Conservation (phyloP, 2,329 filamentous ascomycete species). For the Rutstroemia sp. region DNA sequence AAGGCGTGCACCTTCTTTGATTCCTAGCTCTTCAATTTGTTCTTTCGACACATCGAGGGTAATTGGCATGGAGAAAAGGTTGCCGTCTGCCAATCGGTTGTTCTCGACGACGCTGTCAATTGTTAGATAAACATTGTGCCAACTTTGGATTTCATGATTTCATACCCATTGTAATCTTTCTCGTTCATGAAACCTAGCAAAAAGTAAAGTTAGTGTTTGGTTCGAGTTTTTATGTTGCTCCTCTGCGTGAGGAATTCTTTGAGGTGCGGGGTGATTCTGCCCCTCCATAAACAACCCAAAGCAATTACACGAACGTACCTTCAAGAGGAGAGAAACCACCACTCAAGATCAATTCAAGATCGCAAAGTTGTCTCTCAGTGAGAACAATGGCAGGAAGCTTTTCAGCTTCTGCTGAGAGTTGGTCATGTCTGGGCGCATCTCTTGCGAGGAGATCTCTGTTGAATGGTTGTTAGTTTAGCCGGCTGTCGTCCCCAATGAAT, state of each 20-base stretch:
- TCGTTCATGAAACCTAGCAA: constrained; percentile 85
- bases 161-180: constrained; percentile 90
- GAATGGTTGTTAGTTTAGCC: constrained; percentile 9
- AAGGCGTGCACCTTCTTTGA: constrained; percentile 75
- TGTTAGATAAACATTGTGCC: constrained; percentile 26
- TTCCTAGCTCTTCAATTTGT: constrained; percentile 64
- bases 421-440: constrained; percentile 73
- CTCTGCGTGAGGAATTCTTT: neutral
- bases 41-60: constrained; percentile 77
- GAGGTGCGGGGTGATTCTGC: constrained; percentile 19
- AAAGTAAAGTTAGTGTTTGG: constrained; percentile 22
- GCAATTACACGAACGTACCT: constrained; percentile 45
- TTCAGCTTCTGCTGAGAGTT: constrained; percentile 81
- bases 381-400: constrained; percentile 76
- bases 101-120: constrained; percentile 71
- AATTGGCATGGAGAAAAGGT: constrained; percentile 95
- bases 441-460: constrained; percentile 75
- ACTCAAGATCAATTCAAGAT: constrained; percentile 94
- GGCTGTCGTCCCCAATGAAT: neutral
- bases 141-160: constrained; percentile 13
- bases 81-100: constrained; percentile 78
- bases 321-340: constrained; percentile 97
- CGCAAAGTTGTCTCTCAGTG: constrained; percentile 91
- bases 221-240: neutral
- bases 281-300: constrained; percentile 19